These are phyloP conservation scores for Erythrophleum fordii DNA, from an alignment of 306 rosid species.

Conservation along the genomic window DNA sequence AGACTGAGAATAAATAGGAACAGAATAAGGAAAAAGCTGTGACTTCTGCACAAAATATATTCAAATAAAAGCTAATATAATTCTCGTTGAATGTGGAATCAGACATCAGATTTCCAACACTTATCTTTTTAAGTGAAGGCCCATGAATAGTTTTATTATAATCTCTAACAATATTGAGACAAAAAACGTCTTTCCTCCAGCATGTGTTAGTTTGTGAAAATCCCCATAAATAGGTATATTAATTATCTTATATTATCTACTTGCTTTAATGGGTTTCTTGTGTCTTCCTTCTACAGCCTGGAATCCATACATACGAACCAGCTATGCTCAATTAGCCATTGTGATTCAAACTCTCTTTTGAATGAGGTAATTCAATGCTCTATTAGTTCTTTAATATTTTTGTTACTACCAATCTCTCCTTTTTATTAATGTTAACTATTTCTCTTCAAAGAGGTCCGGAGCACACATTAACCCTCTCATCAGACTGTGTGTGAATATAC, in stretches of 20 bases:
- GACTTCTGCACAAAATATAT: no score
- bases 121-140: no score
- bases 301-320: slow-evolving; percentile 82
- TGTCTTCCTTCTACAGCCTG: slow-evolving; percentile 58
- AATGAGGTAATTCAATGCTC: slow-evolving; percentile 72
- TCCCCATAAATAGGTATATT: neutral
- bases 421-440: neutral
- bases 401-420: slow-evolving; percentile 7
- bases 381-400: slow-evolving; percentile 21
- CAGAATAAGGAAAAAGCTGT: no score
- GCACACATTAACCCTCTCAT: neutral
- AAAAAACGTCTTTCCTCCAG: slow-evolving; percentile 3
- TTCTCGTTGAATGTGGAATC: no score
- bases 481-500: neutral
- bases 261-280: slow-evolving; percentile 33
- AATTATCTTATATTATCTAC: slow-evolving; percentile 25
- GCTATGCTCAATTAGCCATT: slow-evolving; percentile 94
- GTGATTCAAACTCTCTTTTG: slow-evolving; percentile 90
- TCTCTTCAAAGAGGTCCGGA: neutral
- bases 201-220: slow-evolving; percentile 18
- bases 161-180: slow-evolving; percentile 3
- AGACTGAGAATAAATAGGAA: no score
- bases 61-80: no score
- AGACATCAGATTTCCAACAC: no score
- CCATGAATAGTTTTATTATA: no score